These are phyloP conservation scores for Furcasterigmium sp. DNA, from an alignment of 2,329 filamentous ascomycete genomes.

Conservation along the genomic window DNA sequence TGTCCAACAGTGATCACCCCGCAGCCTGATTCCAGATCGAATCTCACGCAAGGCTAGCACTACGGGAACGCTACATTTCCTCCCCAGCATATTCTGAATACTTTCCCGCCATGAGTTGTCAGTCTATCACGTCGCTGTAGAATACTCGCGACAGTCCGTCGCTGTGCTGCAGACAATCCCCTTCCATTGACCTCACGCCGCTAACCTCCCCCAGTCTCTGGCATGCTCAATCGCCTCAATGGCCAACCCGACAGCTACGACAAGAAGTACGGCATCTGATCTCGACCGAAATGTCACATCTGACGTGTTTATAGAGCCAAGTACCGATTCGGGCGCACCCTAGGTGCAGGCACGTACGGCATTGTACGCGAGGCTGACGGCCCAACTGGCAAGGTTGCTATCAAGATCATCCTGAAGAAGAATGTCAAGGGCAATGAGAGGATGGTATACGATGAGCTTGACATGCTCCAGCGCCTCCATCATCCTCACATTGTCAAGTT, in stretches of 20 bases:
- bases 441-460: constrained; percentile 97
- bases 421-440: constrained; percentile 97
- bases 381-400: constrained; percentile 76
- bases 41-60: too few relatives aligned
- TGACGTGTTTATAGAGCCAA: constrained; percentile 53
- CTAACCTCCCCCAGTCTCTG: constrained; percentile 54
- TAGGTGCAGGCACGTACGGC: constrained; percentile 96
- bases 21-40: neutral
- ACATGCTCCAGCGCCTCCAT: constrained; percentile 84
- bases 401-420: constrained; percentile 99
- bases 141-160: too few relatives aligned
- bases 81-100: neutral
- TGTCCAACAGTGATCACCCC: constrained; percentile 1
- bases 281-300: constrained; percentile 14
- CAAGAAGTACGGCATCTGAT: constrained; percentile 70
- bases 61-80: too few relatives aligned
- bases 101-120: constrained; percentile 31
- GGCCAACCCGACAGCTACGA: constrained; percentile 98
- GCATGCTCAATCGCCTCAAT: constrained; percentile 92
- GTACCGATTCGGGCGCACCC: constrained; percentile 87
- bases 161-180: too few relatives aligned
- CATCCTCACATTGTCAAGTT: constrained; percentile 97
- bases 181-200: neutral
- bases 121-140: constrained; percentile 19
- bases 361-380: constrained; percentile 94